Base-by-base conservation (phyloP, 1,139 yeast genomes). In the Geotrichum restrictum region DNA sequence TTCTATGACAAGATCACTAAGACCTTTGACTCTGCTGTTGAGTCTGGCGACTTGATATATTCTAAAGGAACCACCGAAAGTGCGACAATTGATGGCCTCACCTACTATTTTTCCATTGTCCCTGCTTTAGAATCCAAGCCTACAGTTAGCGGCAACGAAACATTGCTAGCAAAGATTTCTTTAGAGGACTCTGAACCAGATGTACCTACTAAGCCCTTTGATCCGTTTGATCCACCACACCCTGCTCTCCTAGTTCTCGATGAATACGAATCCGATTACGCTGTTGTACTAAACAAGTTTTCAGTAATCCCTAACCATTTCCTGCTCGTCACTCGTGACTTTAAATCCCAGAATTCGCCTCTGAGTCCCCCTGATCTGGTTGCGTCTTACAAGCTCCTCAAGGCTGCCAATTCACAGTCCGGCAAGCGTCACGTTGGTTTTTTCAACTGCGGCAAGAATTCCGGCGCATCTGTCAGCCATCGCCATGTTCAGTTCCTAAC, bases 381-480 rank as follows among this genome's bases (percentile, higher is more conserved):
- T 41, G 80, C 83, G 0, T 74, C 85, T 3, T 80, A 78, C 65
- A 66, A 77, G 3, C 71, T 86, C 21, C 71, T 91, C 55, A 68
- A 67, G 44, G 58, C 73, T 19, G 67, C 64, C 7, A 67, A 71
- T 47, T 76, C 60, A 10, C 68, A 66, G 27, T 63, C 70, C 22
- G 68, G 67, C 8, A 65, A 65, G 38, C 73, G 77, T 57, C 79
- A 77, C 77, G 75, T 91, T 68, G 93, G 88, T 0, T 91, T 93
- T 68, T 93, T 81, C 75, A 93, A 93, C 67, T 83, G 89, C 65
- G 98, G 98, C 3, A 81, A 81, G 24, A 77, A 82, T 61, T 83
- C 95, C 59, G 98, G 98, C 1, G 96, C 96, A 7, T 88, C 96
- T 0, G 94, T 89, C 62, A 85, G 88, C 47, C 98, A 93, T 70